Conservation (phyloP, 176 grass and related monocot species). For the Musa beccarii region DNA sequence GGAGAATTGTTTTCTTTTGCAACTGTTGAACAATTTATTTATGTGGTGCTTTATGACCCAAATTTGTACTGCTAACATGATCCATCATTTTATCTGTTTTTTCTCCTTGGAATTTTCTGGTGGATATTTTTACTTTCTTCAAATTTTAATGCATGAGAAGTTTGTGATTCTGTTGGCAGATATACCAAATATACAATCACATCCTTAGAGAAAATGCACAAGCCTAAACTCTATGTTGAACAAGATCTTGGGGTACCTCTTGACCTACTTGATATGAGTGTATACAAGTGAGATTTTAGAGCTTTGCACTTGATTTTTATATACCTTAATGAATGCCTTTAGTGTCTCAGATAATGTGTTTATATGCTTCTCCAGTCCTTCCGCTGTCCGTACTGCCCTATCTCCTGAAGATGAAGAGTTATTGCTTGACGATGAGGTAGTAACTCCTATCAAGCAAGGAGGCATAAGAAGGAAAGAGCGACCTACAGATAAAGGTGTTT, state of each 20-base stretch:
- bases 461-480: conserved; percentile 92
- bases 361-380: conserved; percentile 39
- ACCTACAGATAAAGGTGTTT: conserved; percentile 89
- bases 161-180: conserved; percentile 28
- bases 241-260: conserved; percentile 96
- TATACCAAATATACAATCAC: conserved; percentile 86
- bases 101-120: not conserved
- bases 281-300: conserved; percentile 69
- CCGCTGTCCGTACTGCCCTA: conserved; percentile 34
- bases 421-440: conserved; percentile 74
- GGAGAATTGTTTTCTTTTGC: too few relatives aligned
- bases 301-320: not conserved
- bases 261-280: conserved; percentile 84
- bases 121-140: not conserved
- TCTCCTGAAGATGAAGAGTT: conserved; percentile 81
- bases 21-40: too few relatives aligned
- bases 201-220: conserved; percentile 92
- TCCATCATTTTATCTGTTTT: not conserved
- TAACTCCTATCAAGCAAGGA: conserved; percentile 82
- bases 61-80: not conserved
- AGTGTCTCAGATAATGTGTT: conserved; percentile 13
- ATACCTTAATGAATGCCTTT: conserved; percentile 2
- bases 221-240: conserved; percentile 74
- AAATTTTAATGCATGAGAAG: not conserved
- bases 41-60: not conserved